Evolutionary conservation across 805 yeast genomes (phyloP), one percentile per base, ranked within the genome.

Genomic region (Wickerhamiella cacticola): DNA sequence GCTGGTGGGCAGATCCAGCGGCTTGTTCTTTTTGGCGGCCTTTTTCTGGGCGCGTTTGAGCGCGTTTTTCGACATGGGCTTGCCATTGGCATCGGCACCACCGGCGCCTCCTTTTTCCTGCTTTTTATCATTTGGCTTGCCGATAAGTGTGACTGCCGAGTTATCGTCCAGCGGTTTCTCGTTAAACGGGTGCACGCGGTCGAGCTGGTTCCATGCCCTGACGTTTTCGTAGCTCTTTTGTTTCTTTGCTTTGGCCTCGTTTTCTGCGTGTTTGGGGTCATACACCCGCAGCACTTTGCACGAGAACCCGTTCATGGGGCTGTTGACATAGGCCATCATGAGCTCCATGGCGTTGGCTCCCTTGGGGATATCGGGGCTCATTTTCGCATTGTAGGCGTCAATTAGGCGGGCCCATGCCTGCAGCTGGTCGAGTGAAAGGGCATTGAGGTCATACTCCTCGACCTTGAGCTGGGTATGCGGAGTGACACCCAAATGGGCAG

Each of bases 301-400:
- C 10, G 51, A 46, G 59, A 64, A 55, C 16, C 52, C 51, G 3
- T 45, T 51, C 50, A 61, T 56, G 3, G 58, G 53, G 15, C 63
- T 57, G 13, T 41, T 45, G 3, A 56, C 49, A 46, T 62, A 64
- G 1, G 67, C 63, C 48, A 48, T 49, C 57, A 64, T 57, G 43
- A 64, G 50, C 3, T 63, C 57, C 5, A 64, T 45, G 4, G 67
- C 68, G 40, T 61, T 52, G 12, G 45, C 50, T n/a, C 68, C 68
- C 4, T 55, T 52, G 2, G 65, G 61, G 1, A 64, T 49, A 21
- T 65, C 66, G 4, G 67, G 64, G 10, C 45, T 31, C 21, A 22
- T 18, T 12, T 21, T 22, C n/a, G 47, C 22, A 18, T 49, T 53
- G 41, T 61, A 58, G 48, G 58, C 58, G 40, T 64, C 66, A 23